Base-by-base conservation (phyloP, 1,139 yeast genomes). In the Kurtzmaniella natalensis region DNA sequence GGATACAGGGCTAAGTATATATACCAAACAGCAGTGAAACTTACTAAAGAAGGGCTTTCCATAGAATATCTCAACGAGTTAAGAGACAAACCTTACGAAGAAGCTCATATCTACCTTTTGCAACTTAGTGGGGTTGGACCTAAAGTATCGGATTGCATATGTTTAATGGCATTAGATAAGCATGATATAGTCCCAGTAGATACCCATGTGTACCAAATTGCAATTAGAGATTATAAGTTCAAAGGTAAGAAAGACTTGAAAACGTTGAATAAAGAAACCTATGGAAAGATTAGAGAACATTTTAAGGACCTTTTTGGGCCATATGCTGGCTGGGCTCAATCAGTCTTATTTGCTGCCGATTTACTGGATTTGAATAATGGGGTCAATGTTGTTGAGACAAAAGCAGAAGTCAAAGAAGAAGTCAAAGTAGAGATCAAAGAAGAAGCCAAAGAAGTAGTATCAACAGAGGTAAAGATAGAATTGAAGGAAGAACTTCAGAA, bases 261-360 rank as follows among this genome's bases (percentile, higher is more conserved):
- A 43, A 70, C 78, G 1, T 57, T 78, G 58, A 76, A 67, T 45
- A 75, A 74, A 41, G 71, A 70, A n/a, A 72, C 78, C 2, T 82
- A 86, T 50, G 72, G 65, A 17, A 70, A 72, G 13, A 81, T 87
- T 3, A 66, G 92, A 25, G 48, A 51, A 5, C 78, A 74, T 52
- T 83, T 89, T 50, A 67, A 72, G 31, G 69, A 69, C 0, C 61
- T 81, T 18, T 92, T 96, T 89, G 96, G 96, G 0, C 73, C 75
- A 0, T 83, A 84, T 53, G 96, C 98, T 4, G 98, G 98, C 0
- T 92, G 98, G 98, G 97, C 97, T 0, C 97, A 89, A 50, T 82
- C 92, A 11, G 89, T 89, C 9, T 66, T 89, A 39, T 92, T 89
- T 59, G 81, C 96, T 0, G 86, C 89, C 6, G 96, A 88, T 51